Base-by-base conservation (phyloP, 2,329 filamentous ascomycete genomes). In the Cordyceps farinosa region DNA sequence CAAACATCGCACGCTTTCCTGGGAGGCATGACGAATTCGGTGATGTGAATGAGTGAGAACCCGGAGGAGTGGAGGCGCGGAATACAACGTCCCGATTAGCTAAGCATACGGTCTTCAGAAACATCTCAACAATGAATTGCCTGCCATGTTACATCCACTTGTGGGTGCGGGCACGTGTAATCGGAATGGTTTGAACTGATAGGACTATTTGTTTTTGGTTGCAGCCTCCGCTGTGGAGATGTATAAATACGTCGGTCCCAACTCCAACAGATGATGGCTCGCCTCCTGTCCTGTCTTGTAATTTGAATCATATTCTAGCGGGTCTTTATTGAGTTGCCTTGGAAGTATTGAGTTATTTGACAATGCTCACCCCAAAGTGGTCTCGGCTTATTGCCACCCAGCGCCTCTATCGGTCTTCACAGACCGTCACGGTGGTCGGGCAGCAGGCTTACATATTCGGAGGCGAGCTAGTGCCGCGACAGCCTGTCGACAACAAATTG, bases 401-500 rank as follows among this genome's bases (percentile, higher is more conserved):
- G 8, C 70, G 74, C 6, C 77, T 84, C 13, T 75, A 77, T 63
- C 79, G 82, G 27, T 84, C 82, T 0, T 84, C 82, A 2, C 82
- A 84, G 36, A 72, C 73, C 1, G 62, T 82, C 3, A 77, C 79
- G 0, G 75, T 80, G 13, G 67, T 79, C 9, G 72, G 73, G 5
- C 67, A 72, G 2, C 71, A 70, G 7, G 74, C 75, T 6, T 81
- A 74, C 66, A 74, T 84, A 61, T 84, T 83, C 61, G 82, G 82
- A 29, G 82, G 82, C 53, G 82, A 85, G 65, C 70, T 85, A 5
- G 68, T 77, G 10, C 79, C 82, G 5, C 73, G 82, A 32, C 70
- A 84, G 67, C 82, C 83, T 3, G 74, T 83, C 1, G 82, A 84
- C 68, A 79, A 79, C 59, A 71, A 79, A 57, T 51, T 84, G 1